phyloP scores from a whole-genome alignment of 306 rosid species.

The Quercus ilex region DNA sequence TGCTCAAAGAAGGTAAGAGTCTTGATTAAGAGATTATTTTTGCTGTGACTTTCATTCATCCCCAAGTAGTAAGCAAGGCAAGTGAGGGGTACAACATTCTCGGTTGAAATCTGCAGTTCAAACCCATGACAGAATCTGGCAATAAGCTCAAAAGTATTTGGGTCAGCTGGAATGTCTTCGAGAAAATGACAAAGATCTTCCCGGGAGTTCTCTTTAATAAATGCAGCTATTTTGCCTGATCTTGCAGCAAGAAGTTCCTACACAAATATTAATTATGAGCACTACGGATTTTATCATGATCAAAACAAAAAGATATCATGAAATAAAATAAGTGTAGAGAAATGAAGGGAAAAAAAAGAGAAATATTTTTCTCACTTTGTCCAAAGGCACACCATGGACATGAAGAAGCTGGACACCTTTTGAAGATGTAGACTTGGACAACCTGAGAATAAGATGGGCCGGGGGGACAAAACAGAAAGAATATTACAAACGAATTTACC shows the following conservation, averaged over 20 bases:
- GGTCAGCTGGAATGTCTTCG: conserved; percentile 28
- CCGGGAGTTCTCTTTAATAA: conserved; percentile 20
- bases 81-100: conserved; percentile 41
- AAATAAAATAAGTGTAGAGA: not conserved
- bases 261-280: not conserved
- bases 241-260: conserved; percentile 45
- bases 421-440: conserved; percentile 19
- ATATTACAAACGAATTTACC: not conserved
- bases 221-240: conserved; percentile 34
- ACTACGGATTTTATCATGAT: not conserved
- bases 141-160: conserved; percentile 37
- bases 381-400: conserved; percentile 25
- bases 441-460: conserved; percentile 18
- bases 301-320: not conserved
- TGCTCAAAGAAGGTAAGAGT: conserved; percentile 29
- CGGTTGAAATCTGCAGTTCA: conserved; percentile 28
- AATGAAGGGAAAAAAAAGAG: not conserved
- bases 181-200: conserved; percentile 31
- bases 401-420: conserved; percentile 18
- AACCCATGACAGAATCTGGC: conserved; percentile 46
- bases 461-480: not conserved
- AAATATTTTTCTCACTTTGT: conserved; percentile 14
- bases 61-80: conserved; percentile 39
- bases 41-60: conserved; percentile 47
- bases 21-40: conserved; percentile 34